A percentile compares a stretch with the other conserved stretches of the same genome.
Evolutionary conservation across 2,329 filamentous ascomycete species (phyloP).

Genomic region (Aspergillus awamori): DNA sequence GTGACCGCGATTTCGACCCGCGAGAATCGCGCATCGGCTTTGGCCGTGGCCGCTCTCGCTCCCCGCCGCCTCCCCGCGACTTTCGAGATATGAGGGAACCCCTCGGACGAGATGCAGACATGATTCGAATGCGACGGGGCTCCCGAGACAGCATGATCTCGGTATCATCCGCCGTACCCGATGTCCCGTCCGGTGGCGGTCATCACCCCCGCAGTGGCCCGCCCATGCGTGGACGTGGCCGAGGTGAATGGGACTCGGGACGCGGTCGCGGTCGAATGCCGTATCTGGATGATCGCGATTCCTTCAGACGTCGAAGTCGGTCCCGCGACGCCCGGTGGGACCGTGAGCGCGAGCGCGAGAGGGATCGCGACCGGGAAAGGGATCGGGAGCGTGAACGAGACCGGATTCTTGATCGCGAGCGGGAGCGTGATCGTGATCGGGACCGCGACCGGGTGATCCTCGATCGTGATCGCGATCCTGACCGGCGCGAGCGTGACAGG

Average conservation of each 20-base stretch:
- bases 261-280: slow-evolving; percentile 46
- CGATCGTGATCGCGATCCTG: slow-evolving; percentile 39
- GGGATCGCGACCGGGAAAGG: slow-evolving; percentile 42
- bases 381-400: slow-evolving; percentile 39
- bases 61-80: slow-evolving; percentile 43
- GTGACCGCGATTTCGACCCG: slow-evolving; percentile 51
- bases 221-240: slow-evolving; percentile 45
- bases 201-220: slow-evolving; percentile 41
- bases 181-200: slow-evolving; percentile 38
- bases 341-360: slow-evolving; percentile 38
- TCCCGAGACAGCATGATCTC: slow-evolving; percentile 48
- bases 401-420: slow-evolving; percentile 25
- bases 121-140: slow-evolving; percentile 46
- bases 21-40: slow-evolving; percentile 49
- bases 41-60: slow-evolving; percentile 49
- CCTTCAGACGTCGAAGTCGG: slow-evolving; percentile 47
- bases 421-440: slow-evolving; percentile 37
- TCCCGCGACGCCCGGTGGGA: slow-evolving; percentile 50
- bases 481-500: slow-evolving; percentile 38
- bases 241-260: slow-evolving; percentile 49
- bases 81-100: slow-evolving; percentile 44
- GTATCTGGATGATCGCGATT: slow-evolving; percentile 46
- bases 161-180: slow-evolving; percentile 38
- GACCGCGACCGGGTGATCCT: slow-evolving; percentile 7
- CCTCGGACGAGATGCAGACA: slow-evolving; percentile 41